Conservation (phyloP, 495 filamentous ascomycete species). For the Terfezia claveryi region DNA sequence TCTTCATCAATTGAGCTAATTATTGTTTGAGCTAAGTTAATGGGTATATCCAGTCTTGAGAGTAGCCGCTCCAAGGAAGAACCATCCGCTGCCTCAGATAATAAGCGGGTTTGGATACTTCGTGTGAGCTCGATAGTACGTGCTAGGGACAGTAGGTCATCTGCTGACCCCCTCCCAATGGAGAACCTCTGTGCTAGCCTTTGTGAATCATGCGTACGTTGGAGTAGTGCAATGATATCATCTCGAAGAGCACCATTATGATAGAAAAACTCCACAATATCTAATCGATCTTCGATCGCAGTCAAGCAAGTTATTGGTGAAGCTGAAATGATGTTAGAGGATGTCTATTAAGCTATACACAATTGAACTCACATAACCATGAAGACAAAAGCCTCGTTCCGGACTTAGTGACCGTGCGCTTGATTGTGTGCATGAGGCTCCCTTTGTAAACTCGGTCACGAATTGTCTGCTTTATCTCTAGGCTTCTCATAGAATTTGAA, state of each 20-base stretch:
- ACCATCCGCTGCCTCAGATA: constrained; percentile 1
- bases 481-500: constrained; percentile 63
- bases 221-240: constrained; percentile 40
- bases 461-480: constrained; percentile 73
- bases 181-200: constrained; percentile 85
- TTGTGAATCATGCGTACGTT: constrained; percentile 62
- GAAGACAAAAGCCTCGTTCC: constrained; percentile 62
- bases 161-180: constrained; percentile 75
- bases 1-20: constrained; percentile 76
- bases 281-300: constrained; percentile 57
- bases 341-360: neutral
- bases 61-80: constrained; percentile 3
- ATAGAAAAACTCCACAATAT: constrained; percentile 58
- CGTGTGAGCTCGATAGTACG: constrained; percentile 60
- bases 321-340: constrained; percentile 20
- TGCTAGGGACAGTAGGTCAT: constrained; percentile 67
- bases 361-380: constrained; percentile 43
- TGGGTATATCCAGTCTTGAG: constrained; percentile 38
- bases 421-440: constrained; percentile 70
- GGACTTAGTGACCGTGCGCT: constrained; percentile 73
- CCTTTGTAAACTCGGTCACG: constrained; percentile 52
- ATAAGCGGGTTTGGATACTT: constrained; percentile 35
- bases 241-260: constrained; percentile 40
- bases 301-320: constrained; percentile 66
- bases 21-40: constrained; percentile 46